A percentile compares a stretch with the other conserved stretches of the same genome.
phyloP scores from a whole-genome alignment of 768 basidiomycete species.

The Termitomyces sp. region DNA sequence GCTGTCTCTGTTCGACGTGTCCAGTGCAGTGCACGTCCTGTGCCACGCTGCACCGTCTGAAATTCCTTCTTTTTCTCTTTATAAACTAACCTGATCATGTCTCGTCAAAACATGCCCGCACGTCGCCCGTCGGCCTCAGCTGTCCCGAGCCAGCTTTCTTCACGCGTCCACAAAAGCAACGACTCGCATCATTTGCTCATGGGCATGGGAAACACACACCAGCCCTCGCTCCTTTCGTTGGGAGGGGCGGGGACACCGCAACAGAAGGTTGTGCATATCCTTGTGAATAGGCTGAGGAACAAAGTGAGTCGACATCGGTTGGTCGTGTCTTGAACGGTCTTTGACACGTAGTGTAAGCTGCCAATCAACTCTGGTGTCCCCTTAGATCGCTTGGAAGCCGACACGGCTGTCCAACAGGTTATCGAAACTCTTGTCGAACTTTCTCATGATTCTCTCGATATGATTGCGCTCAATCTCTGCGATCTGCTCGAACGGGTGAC shows the following conservation, averaged over 20 bases:
- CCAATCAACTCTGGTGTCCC: slow-evolving; percentile 81
- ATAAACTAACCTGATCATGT: slow-evolving; percentile 10
- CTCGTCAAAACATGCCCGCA: slow-evolving; percentile 36
- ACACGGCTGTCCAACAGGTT: slow-evolving; percentile 70
- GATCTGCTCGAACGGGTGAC: slow-evolving; percentile 76
- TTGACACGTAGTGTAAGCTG: slow-evolving; percentile 46
- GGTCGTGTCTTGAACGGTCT: slow-evolving; percentile 4
- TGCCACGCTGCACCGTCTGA: slow-evolving; percentile 1
- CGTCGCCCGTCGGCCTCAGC: slow-evolving; percentile 63
- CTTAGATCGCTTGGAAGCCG: slow-evolving; percentile 70
- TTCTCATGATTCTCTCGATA: slow-evolving; percentile 71
- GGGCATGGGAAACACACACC: slow-evolving; percentile 19
- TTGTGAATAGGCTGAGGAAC: slow-evolving; percentile 78
- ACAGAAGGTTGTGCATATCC: slow-evolving; percentile 76
- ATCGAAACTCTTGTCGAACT: slow-evolving; percentile 80
- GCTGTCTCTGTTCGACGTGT: slow-evolving; percentile 14
- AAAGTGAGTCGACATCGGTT: slow-evolving; percentile 48
- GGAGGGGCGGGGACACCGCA: slow-evolving; percentile 55
- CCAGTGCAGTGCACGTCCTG: slow-evolving; percentile 9
- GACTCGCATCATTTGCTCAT: slow-evolving; percentile 52
- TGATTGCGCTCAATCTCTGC: slow-evolving; percentile 75
- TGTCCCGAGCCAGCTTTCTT: slow-evolving; percentile 29
- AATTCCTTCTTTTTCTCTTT: slow-evolving; percentile 1
- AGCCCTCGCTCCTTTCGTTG: slow-evolving; percentile 32
- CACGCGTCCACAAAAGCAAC: slow-evolving; percentile 43